Evolutionary conservation across 345 rosid species (phyloP), one percentile per base, ranked within the genome.

Genomic region (Toxicodendron radicans): DNA sequence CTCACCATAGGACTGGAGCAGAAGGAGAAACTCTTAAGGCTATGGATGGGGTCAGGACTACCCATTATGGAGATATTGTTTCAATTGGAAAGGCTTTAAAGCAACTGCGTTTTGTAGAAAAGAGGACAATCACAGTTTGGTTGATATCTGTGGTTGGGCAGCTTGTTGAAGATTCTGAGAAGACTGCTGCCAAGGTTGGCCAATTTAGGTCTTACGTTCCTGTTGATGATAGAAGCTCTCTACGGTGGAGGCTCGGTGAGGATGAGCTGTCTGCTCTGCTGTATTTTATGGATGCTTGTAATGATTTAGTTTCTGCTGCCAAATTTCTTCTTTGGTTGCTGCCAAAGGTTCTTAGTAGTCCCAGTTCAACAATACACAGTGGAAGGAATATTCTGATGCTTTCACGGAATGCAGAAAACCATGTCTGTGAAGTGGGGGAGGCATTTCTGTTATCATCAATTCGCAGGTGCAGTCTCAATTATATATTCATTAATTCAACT

Each of bases 261-360:
- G 97, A 93, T 71, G 98, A 93, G 84, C 82, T 95, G 63, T 90
- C 94, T 74, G 72, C 87, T 59, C 72, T 95, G 71, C 74, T 93
- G 76, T 91, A 88, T 83, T 75, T 95, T 75, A 76, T 95, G 88
- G 99, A 95, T 86, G 76, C 84, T 60, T 90, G 91, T 80, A 73
- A 82, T 58, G 99, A 93, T 77, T 83, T 85, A 77, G 88, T 86
- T 79, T 89, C 90, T 54, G 92, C 90, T 38, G 86, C 83, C 78
- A 93, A 88, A 76, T 89, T 96, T 76, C 83, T 93, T 73, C 85
- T 93, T n/a, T 93, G 99, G 99, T 73, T 96, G 80, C 81, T 93
- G 83, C 92, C 99, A 64, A 92, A 86, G 87, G 89, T 85, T 75
- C 80, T 79, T 74, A 88, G 82, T 82, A 84, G 78, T 78, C 83